Base-by-base conservation (phyloP, 768 basidiomycete genomes). In the Termitomyces bulborhizus region DNA sequence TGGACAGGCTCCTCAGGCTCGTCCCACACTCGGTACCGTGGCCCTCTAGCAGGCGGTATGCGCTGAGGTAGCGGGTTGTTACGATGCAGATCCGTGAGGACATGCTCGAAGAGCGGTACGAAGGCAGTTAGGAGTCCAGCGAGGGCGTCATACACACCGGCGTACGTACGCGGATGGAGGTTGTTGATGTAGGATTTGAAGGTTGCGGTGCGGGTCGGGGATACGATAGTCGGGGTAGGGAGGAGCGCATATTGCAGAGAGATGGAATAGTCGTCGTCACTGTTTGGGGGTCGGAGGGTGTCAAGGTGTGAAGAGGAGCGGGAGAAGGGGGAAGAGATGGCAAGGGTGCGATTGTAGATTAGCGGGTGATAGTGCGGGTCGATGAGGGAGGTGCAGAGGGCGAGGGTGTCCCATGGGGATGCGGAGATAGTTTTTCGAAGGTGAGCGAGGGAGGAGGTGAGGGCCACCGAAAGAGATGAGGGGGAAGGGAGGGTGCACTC, bases 121-220 rank as follows among this genome's bases (percentile, higher is more conserved):
- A 75, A 71, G 1, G 57, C 55, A 1, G 66, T 59, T 6, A 82
- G 64, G 27, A 75, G 60, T 26, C 42, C 16, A 59, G 39, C 24
- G 47, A 55, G 48, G 31, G 31, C 32, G 15, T 26, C 21, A 29
- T 77, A 76, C 12, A 74, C 62, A 16, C 57, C 27, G 15, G 40
- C 43, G 52, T 72, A 59, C 13, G 51, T 42, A 4, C 62, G 58
- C 6, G 73, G 76, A 55, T 80, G 65, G 21, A 83, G 64, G 55
- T 80, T 79, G 63, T 81, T 82, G 69, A 83, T 81, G 64, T 83
- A 83, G 3, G 78, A 77, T 8, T 67, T 57, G 50, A 78, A 73
- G 54, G 64, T 65, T 2, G 65, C 63, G 4, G 51, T 50, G 13
- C 69, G 68, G 11, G 66, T 50, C 6, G 63, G 43, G 11, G 73